Evolutionary conservation across 129 eudicot species (phyloP).

Genomic region (Saposhnikovia divaricata): DNA sequence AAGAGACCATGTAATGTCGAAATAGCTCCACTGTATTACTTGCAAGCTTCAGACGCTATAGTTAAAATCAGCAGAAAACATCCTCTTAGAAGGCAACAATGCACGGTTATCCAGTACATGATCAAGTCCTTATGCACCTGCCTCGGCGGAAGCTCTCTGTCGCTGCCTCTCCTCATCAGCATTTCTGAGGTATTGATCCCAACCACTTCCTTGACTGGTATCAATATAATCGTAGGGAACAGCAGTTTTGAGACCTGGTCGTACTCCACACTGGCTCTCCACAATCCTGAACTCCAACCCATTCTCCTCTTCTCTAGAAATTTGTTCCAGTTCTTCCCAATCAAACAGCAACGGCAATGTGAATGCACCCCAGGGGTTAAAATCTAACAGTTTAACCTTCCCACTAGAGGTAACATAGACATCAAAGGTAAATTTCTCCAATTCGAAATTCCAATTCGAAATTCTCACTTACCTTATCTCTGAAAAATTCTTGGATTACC

Average conservation of each 20-base stretch:
- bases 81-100: neutral
- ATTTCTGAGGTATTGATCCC: slow-evolving; percentile 83
- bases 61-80: neutral
- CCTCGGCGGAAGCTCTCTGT: slow-evolving; percentile 33
- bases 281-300: slow-evolving; percentile 52
- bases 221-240: slow-evolving; percentile 94
- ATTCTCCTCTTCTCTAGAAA: slow-evolving; percentile 11
- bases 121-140: slow-evolving; percentile 20
- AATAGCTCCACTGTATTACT: too few species aligned
- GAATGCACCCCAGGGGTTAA: slow-evolving; percentile 54
- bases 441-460: too few species aligned
- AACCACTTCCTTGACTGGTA: slow-evolving; percentile 90
- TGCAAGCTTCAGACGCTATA: neutral
- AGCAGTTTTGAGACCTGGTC: slow-evolving; percentile 91
- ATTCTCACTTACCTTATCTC: slow-evolving; percentile 25
- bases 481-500: slow-evolving; percentile 35
- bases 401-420: slow-evolving; percentile 56
- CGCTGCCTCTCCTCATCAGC: slow-evolving; percentile 61
- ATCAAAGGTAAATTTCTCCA: slow-evolving; percentile 79
- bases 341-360: slow-evolving; percentile 40
- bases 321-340: slow-evolving; percentile 69
- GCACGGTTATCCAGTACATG: neutral
- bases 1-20: too few species aligned
- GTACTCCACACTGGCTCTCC: slow-evolving; percentile 28
- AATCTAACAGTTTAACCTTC: slow-evolving; percentile 67